A percentile compares a stretch with the other conserved stretches of the same genome.
phyloP scores from a whole-genome alignment of 179 eudicot genomes.

The Gypsophila paniculata region DNA sequence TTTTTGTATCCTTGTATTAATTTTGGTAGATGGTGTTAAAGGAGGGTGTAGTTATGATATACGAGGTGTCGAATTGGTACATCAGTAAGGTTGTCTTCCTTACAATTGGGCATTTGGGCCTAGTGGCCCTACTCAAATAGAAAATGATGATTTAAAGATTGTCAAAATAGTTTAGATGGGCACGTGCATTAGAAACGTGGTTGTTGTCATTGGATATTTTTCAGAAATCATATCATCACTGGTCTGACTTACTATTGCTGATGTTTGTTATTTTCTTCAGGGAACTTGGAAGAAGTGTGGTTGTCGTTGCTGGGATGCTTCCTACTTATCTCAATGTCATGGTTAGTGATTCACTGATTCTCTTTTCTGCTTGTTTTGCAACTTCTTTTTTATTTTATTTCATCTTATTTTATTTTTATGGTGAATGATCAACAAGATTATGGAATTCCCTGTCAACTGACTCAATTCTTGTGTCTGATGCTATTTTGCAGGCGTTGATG shows the following conservation, averaged over 20 bases:
- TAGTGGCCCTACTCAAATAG: too few species aligned
- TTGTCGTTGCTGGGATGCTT: slow-evolving; percentile 84
- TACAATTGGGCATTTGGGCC: too few species aligned
- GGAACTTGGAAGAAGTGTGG: slow-evolving; percentile 66
- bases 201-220: neutral
- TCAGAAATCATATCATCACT: neutral
- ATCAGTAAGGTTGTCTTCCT: too few species aligned
- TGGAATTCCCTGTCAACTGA: neutral
- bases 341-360: slow-evolving; percentile 39
- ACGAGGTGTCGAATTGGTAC: too few species aligned
- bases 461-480: neutral
- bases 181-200: neutral
- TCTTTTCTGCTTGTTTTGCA: neutral
- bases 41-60: too few species aligned
- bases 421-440: too few species aligned
- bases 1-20: too few species aligned
- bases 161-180: too few species aligned
- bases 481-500: slow-evolving; percentile 62
- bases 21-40: too few species aligned
- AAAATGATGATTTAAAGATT: too few species aligned
- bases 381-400: too few species aligned
- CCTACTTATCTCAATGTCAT: slow-evolving; percentile 73
- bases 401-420: neutral
- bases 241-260: slow-evolving; percentile 9
- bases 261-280: slow-evolving; percentile 34